Evolutionary conservation across 352 stramenopile genomes (phyloP).

Genomic region (Phytopythium cucurbitacearum): DNA sequence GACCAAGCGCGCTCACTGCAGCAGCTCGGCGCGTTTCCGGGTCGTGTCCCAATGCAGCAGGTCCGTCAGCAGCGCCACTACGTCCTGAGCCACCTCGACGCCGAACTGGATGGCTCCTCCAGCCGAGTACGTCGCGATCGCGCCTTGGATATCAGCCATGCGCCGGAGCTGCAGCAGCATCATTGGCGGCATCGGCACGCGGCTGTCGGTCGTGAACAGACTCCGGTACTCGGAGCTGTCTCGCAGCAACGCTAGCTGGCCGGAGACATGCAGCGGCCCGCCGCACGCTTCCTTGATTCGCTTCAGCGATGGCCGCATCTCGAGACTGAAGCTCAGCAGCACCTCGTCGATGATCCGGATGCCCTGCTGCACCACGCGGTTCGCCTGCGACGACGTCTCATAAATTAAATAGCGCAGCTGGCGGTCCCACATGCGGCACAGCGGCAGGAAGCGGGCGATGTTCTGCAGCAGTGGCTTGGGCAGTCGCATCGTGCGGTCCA

Average conservation of each 20-base stretch:
- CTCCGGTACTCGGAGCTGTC: conserved; percentile 56
- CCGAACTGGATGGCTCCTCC: conserved; percentile 73
- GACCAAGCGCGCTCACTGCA: conserved; percentile 15
- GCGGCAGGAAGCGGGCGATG: conserved; percentile 68
- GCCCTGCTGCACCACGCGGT: conserved; percentile 74
- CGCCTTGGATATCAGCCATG: conserved; percentile 82
- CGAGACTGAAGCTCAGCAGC: conserved; percentile 66
- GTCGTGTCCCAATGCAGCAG: conserved; percentile 64
- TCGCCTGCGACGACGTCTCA: conserved; percentile 62
- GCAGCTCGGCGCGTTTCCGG: conserved; percentile 47
- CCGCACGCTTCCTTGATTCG: conserved; percentile 41
- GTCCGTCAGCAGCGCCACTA: conserved; percentile 62
- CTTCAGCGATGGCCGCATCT: conserved; percentile 51
- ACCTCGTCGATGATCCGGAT: conserved; percentile 82
- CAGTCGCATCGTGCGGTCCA: conserved; percentile 67
- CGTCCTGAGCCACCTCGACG: conserved; percentile 71
- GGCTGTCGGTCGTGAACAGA: conserved; percentile 54
- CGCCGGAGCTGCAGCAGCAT: conserved; percentile 56
- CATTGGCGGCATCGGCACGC: conserved; percentile 39
- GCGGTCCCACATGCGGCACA: conserved; percentile 74
- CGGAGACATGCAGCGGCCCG: conserved; percentile 33
- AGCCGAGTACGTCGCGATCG: conserved; percentile 53
- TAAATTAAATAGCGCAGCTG: conserved; percentile 80
- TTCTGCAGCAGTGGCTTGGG: conserved; percentile 79
- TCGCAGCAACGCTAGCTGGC: conserved; percentile 67